Evolutionary conservation across 768 basidiomycete genomes (phyloP), one percentile per base, ranked within the genome.

Genomic region (Boletus reticuloceps): DNA sequence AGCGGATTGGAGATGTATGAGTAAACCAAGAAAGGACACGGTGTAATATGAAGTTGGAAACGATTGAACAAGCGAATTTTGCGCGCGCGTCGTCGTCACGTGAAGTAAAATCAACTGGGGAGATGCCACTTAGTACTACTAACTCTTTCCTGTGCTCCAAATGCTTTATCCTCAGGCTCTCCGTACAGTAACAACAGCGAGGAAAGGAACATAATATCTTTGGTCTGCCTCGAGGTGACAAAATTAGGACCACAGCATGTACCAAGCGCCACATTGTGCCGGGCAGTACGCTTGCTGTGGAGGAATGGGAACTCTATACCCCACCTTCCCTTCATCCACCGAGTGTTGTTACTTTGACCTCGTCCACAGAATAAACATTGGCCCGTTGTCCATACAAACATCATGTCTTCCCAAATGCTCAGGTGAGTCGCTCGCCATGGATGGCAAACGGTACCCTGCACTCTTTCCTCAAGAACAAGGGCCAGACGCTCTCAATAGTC

Each of bases 81-180:
- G 12, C 17, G 32, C 4, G 12, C 9, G 32, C 34, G 47, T 62
- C 50, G 38, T 41, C 12, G 19, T 64, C 63, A 64, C 64, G 64
- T 64, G 63, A 43, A 16, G 14, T 20, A 50, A 64, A 62, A 58
- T 60, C 62, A 48, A 48, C 36, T n/a, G 3, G 14, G 38, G n/a
- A n/a, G n/a, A n/a, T n/a, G n/a, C n/a, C n/a, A n/a, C n/a, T n/a
- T n/a, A n/a, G n/a, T n/a, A n/a, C n/a, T n/a, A n/a, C n/a, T n/a
- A n/a, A n/a, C n/a, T 13, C 14, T 25, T 25, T 25, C 22, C 4
- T 25, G 22, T 20, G 22, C 22, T 22, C 22, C 22, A 22, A 3
- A 22, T 22, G 22, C 22, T 22, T 22, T 22, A 22, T 22, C 22
- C 22, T 22, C 3, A n/a, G n/a, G n/a, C 22, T 22, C 22, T 25